phyloP scores from a whole-genome alignment of 768 basidiomycete genomes.

The Ramaria sp. region DNA sequence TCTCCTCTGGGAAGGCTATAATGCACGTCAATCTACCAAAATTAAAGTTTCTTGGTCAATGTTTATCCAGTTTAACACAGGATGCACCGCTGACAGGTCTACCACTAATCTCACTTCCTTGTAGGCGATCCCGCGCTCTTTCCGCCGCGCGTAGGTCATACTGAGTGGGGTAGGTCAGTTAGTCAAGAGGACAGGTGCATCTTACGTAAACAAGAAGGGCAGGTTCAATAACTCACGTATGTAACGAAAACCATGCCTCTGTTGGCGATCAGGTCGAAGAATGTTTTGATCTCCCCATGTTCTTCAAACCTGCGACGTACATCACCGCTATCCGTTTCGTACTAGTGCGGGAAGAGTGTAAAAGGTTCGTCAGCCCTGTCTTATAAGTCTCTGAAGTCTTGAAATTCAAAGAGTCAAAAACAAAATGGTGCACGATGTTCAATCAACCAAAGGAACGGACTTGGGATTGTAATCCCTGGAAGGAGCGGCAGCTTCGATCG shows the following conservation, averaged over 20 bases:
- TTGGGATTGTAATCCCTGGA: neutral
- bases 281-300: conserved; percentile 93
- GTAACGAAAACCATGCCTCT: conserved; percentile 99
- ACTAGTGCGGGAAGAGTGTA: conserved; percentile 32
- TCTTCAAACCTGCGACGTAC: conserved; percentile 82
- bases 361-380: neutral
- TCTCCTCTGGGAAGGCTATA: conserved; percentile 92
- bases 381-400: neutral
- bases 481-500: neutral
- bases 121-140: conserved; percentile 80
- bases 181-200: neutral
- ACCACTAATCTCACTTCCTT: conserved; percentile 79
- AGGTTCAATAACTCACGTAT: conserved; percentile 53
- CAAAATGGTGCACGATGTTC: neutral
- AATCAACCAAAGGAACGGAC: neutral
- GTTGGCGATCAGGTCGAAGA: conserved; percentile 89
- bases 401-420: neutral
- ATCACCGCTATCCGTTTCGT: conserved; percentile 80
- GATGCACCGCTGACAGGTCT: conserved; percentile 58
- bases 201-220: neutral
- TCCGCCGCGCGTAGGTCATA: conserved; percentile 90
- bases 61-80: neutral
- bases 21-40: conserved; percentile 87
- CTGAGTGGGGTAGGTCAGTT: conserved; percentile 29
- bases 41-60: conserved; percentile 7